Evolutionary conservation across 1,139 yeast species (phyloP).

Genomic region (Meyerozyma sp.): DNA sequence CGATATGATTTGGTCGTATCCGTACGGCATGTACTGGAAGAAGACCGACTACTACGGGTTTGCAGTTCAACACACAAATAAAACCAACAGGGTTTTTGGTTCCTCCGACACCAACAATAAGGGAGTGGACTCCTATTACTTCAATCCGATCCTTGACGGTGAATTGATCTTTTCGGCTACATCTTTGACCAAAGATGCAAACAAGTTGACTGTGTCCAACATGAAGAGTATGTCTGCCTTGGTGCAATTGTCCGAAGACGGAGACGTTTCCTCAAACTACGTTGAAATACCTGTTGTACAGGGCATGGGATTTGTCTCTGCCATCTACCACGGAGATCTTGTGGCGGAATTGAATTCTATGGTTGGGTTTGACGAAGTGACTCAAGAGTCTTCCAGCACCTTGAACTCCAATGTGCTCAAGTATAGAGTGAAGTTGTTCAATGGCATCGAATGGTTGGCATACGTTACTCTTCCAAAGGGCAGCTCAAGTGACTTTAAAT

Average conservation of each 20-base stretch:
- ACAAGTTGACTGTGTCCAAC: constrained; percentile 41
- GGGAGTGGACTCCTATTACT: constrained; percentile 35
- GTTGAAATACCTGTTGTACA: constrained; percentile 44
- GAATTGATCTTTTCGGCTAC: constrained; percentile 54
- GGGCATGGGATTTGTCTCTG: constrained; percentile 80
- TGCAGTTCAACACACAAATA: constrained; percentile 5
- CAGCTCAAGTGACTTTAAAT: constrained; percentile 18
- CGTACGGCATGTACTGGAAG: constrained; percentile 67
- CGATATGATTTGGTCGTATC: constrained; percentile 70
- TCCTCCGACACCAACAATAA: constrained; percentile 7
- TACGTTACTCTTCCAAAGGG: constrained; percentile 47
- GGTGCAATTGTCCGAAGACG: constrained; percentile 38
- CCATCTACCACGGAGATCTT: constrained; percentile 54
- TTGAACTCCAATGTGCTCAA: constrained; percentile 41
- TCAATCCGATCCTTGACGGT: constrained; percentile 50
- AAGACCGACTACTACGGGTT: constrained; percentile 21
- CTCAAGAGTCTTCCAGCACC: constrained; percentile 36
- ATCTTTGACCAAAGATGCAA: constrained; percentile 27
- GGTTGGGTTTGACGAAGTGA: constrained; percentile 45
- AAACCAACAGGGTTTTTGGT: constrained; percentile 4
- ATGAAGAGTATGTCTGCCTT: constrained; percentile 54
- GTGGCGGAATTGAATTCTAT: constrained; percentile 50
- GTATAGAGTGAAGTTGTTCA: constrained; percentile 50
- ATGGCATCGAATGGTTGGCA: constrained; percentile 51
- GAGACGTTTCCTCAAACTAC: constrained; percentile 14